These are phyloP conservation scores for Lasiosphaeriaceae sp. DNA, from an alignment of 495 filamentous ascomycete genomes.

Conservation along the genomic window DNA sequence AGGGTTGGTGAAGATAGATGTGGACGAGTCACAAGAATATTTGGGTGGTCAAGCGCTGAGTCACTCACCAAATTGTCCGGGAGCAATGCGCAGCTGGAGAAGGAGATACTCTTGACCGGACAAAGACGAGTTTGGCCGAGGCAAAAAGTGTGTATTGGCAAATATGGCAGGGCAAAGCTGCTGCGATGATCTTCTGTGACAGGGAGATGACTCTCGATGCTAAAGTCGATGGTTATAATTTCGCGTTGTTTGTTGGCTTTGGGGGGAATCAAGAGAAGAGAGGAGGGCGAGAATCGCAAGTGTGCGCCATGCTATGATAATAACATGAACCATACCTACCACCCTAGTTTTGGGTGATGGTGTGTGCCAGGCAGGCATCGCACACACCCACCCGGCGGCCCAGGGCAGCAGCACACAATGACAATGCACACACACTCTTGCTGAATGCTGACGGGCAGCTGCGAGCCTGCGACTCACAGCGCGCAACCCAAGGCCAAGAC, in stretches of 20 bases:
- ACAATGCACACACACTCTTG: constrained; percentile 3
- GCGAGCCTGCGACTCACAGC: not conserved
- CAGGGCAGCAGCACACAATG: not conserved
- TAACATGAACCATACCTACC: constrained; percentile 7
- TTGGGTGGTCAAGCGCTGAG: too few species aligned
- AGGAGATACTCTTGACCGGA: constrained; percentile 34
- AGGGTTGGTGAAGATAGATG: too few species aligned
- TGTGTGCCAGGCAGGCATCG: too few species aligned
- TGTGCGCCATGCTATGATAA: constrained; percentile 20
- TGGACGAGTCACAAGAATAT: too few species aligned
- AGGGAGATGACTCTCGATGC: constrained; percentile 46
- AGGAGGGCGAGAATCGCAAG: constrained; percentile 16
- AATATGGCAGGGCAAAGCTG: constrained; percentile 47
- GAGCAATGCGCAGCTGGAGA: constrained; percentile 29
- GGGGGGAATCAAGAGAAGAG: constrained; percentile 30
- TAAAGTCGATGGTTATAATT: constrained; percentile 36
- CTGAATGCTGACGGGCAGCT: not conserved
- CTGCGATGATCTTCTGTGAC: constrained; percentile 53
- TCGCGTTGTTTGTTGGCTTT: constrained; percentile 44
- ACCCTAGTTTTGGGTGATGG: too few species aligned
- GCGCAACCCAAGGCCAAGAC: not conserved
- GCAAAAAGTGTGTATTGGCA: constrained; percentile 30
- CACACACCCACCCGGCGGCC: not conserved
- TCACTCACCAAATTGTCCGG: constrained; percentile 37
- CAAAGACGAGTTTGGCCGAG: constrained; percentile 30